These are phyloP conservation scores for Sphaceloma murrayae DNA, from an alignment of 2,329 filamentous ascomycete genomes.

Conservation along the genomic window DNA sequence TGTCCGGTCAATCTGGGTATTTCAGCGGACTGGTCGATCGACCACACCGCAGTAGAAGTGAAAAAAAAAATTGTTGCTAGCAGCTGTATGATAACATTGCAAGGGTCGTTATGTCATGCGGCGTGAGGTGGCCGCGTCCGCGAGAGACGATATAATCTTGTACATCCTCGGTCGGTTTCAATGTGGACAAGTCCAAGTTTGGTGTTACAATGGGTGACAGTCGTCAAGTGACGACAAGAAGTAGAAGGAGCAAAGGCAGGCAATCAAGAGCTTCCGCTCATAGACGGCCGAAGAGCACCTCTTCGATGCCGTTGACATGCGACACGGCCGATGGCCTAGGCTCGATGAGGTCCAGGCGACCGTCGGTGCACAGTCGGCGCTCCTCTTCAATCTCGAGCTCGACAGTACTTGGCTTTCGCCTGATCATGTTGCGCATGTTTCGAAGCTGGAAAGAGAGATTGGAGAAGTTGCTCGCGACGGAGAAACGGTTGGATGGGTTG, in stretches of 20 bases:
- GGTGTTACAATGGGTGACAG: not conserved
- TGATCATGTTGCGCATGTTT: conserved; percentile 20
- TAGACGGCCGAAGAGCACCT: conserved; percentile 20
- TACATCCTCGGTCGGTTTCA: not conserved
- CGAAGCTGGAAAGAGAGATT: conserved; percentile 18
- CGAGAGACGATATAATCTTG: not conserved
- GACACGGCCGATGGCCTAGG: conserved; percentile 20
- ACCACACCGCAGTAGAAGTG: conserved; percentile 4
- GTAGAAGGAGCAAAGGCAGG: not conserved
- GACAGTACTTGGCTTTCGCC: conserved; percentile 21
- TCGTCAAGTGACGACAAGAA: conserved; percentile 2
- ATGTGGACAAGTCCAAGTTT: not conserved
- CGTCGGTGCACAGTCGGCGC: conserved; percentile 18
- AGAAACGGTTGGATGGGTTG: conserved; percentile 19
- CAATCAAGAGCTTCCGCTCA: conserved; percentile 10
- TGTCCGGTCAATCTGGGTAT: conserved; percentile 13
- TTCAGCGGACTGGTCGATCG: conserved; percentile 2
- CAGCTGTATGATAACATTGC: conserved; percentile 14
- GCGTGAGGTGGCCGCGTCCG: conserved; percentile 8
- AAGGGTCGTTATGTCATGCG: conserved; percentile 13
- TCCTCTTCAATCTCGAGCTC: conserved; percentile 24
- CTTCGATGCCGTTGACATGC: conserved; percentile 19
- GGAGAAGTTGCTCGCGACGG: conserved; percentile 20
- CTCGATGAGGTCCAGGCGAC: conserved; percentile 21
- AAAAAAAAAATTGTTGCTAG: no score